Evolutionary conservation across 768 basidiomycete species (phyloP).

Genomic region (Xanthoconium stramineum): DNA sequence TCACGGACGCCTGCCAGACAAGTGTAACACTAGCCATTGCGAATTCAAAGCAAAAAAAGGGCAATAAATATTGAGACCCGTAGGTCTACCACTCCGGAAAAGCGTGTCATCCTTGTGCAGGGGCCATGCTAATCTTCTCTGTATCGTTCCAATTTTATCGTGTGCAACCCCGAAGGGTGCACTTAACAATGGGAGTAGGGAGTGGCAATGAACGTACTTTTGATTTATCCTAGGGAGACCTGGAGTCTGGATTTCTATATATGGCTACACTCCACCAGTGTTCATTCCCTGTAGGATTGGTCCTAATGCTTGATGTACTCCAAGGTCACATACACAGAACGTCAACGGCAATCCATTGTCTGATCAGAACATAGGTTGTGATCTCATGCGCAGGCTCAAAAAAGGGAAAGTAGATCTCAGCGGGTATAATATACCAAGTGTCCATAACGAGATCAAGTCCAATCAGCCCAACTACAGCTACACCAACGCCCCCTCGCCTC

Average conservation of each 20-base stretch:
- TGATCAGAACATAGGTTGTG: too few relatives aligned
- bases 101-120: conserved; percentile 99
- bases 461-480: not conserved
- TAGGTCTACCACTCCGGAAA: conserved; percentile 83
- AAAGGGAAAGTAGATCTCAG: not conserved
- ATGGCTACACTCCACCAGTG: not conserved
- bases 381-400: not conserved
- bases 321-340: too few relatives aligned
- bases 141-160: conserved; percentile 99
- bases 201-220: conserved; percentile 7
- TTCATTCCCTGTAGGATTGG: not conserved
- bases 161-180: conserved; percentile 92
- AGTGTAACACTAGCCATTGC: too few relatives aligned
- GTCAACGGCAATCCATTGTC: too few relatives aligned
- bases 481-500: conserved; percentile 42
- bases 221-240: conserved; percentile 21
- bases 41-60: conserved; percentile 7
- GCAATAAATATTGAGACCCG: conserved; percentile 41
- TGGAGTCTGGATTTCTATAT: not conserved
- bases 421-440: conserved; percentile 14
- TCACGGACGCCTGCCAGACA: too few relatives aligned
- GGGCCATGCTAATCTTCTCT: conserved; percentile 99
- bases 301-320: too few relatives aligned
- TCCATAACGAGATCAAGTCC: conserved; percentile 12
- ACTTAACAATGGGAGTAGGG: conserved; percentile 1